These are phyloP conservation scores for Letharia lupina DNA, from an alignment of 495 filamentous ascomycete species.

Conservation along the genomic window DNA sequence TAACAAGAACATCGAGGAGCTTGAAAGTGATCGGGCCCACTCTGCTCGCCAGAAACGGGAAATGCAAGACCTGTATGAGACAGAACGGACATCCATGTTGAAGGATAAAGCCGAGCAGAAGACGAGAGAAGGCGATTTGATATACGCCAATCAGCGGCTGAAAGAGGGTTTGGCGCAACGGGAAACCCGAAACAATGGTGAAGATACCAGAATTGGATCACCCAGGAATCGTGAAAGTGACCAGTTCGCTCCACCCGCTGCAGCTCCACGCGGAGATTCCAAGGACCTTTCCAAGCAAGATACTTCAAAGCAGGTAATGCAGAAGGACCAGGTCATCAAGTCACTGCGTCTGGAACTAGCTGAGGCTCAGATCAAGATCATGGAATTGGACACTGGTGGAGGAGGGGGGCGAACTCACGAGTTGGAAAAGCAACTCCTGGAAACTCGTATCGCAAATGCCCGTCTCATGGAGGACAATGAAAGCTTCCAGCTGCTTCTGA, in stretches of 20 bases:
- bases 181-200: constrained; percentile 47
- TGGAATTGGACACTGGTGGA: constrained; percentile 87
- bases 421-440: constrained; percentile 78
- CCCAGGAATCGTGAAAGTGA: constrained; percentile 42
- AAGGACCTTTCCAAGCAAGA: constrained; percentile 81
- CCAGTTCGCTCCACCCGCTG: constrained; percentile 82
- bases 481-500: constrained; percentile 88
- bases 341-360: constrained; percentile 83
- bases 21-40: constrained; percentile 75
- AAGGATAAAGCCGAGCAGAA: constrained; percentile 85
- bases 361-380: constrained; percentile 88
- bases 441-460: constrained; percentile 88
- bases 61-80: constrained; percentile 80
- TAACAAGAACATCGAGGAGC: constrained; percentile 66
- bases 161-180: constrained; percentile 80
- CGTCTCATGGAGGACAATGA: constrained; percentile 97
- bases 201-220: constrained; percentile 54
- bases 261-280: constrained; percentile 70
- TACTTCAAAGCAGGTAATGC: constrained; percentile 76
- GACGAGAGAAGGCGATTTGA: constrained; percentile 79
- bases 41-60: constrained; percentile 72
- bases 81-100: constrained; percentile 76
- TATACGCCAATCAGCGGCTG: constrained; percentile 74
- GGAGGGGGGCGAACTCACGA: constrained; percentile 76
- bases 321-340: constrained; percentile 95